phyloP scores from a whole-genome alignment of 2,329 filamentous ascomycete genomes.

The Penicillium griseofulvum region DNA sequence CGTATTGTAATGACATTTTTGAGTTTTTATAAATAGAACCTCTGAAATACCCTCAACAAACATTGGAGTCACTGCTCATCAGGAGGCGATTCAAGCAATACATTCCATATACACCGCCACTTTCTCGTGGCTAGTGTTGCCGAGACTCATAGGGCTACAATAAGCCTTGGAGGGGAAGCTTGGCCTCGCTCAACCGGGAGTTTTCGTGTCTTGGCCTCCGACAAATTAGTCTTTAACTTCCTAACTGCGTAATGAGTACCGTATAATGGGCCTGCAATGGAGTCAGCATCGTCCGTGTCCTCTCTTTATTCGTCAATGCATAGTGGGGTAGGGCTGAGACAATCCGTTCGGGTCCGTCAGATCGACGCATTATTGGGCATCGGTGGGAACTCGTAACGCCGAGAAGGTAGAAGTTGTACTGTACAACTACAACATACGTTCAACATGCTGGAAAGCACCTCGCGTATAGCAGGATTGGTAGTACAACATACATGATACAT shows the following conservation, averaged over 20 bases:
- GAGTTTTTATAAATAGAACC: background rate
- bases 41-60: background rate
- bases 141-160: constrained; percentile 22
- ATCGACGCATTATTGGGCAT: constrained; percentile 17
- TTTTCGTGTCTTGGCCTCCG: background rate
- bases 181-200: constrained; percentile 13
- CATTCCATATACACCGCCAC: constrained; percentile 15
- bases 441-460: background rate
- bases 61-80: too few species aligned
- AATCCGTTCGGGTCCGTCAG: constrained; percentile 9
- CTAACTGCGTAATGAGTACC: background rate
- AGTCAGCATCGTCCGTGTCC: background rate
- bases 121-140: constrained; percentile 6
- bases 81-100: background rate
- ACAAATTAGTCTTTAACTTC: background rate
- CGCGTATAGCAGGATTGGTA: background rate
- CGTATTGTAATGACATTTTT: background rate
- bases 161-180: constrained; percentile 29
- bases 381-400: constrained; percentile 10
- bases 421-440: too few species aligned
- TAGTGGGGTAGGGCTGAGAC: constrained; percentile 21
- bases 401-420: background rate
- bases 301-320: constrained; percentile 11
- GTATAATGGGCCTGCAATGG: background rate
- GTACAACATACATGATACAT: background rate